Percentiles rank a stretch among this genome's conserved stretches.
These are phyloP conservation scores for Rutstroemia sp. DNA, from an alignment of 2,329 filamentous ascomycete species.

Conservation along the genomic window DNA sequence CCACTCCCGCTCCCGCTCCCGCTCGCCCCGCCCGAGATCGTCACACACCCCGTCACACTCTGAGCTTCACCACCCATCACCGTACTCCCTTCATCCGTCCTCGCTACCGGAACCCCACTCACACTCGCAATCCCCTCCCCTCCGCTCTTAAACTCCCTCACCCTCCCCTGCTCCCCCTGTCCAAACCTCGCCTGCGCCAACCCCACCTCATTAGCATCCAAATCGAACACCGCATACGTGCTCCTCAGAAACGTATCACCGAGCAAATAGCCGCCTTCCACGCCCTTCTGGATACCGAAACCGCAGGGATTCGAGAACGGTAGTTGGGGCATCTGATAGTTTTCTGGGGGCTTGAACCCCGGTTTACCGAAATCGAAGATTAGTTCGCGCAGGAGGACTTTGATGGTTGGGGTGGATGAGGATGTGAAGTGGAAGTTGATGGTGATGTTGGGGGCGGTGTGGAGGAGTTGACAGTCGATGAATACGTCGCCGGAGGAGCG, in stretches of 20 bases:
- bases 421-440: conserved; percentile 42
- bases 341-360: conserved; percentile 1
- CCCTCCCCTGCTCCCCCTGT: conserved; percentile 1
- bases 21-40: not conserved
- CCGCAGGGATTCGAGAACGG: conserved; percentile 35
- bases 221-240: conserved; percentile 47
- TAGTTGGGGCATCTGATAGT: conserved; percentile 6
- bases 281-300: conserved; percentile 40
- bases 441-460: conserved; percentile 28
- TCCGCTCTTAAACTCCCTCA: conserved; percentile 18
- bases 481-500: conserved; percentile 10
- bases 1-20: not conserved
- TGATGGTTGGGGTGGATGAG: conserved; percentile 33
- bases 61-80: not conserved
- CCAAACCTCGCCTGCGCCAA: conserved; percentile 41
- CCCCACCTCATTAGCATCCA: conserved; percentile 40
- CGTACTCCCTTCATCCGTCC: conserved; percentile 1
- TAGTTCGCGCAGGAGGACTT: conserved; percentile 39
- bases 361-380: conserved; percentile 26
- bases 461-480: conserved; percentile 35
- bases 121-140: conserved; percentile 16
- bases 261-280: conserved; percentile 25
- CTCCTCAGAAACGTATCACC: conserved; percentile 47
- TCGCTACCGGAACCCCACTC: conserved; percentile 13
- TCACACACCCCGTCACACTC: too few relatives aligned